Percentiles rank a stretch among this genome's conserved stretches.
Conservation (phyloP, 148 eudicot genomes). For the Rhododendron ovatum region DNA sequence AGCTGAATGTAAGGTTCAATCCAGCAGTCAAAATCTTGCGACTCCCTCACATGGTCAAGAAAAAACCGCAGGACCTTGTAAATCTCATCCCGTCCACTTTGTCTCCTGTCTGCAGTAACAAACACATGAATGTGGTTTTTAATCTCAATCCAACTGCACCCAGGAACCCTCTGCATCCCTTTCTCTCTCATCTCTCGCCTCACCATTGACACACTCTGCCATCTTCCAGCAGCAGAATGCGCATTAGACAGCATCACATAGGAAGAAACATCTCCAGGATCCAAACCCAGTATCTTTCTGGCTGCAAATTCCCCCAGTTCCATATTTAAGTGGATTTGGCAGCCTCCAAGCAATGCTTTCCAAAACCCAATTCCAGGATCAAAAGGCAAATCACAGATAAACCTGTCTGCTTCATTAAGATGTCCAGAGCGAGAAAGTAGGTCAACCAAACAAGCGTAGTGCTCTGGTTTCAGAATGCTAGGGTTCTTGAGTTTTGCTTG, state of each 20-base stretch:
- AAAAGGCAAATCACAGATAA: constrained; percentile 47
- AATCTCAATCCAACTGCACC: constrained; percentile 58
- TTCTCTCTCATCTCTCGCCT: constrained; percentile 46
- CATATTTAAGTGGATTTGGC: constrained; percentile 44
- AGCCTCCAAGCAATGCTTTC: constrained; percentile 57
- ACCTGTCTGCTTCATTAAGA: constrained; percentile 36
- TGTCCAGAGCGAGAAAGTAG: constrained; percentile 48
- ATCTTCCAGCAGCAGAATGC: constrained; percentile 48
- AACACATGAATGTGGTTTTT: constrained; percentile 31
- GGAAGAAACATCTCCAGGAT: constrained; percentile 48
- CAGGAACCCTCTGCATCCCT: constrained; percentile 38
- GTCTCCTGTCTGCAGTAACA: constrained; percentile 29
- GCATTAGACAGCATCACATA: constrained; percentile 55
- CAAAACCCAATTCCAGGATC: constrained; percentile 56
- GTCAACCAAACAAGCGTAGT: constrained; percentile 56
- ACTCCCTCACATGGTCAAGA: constrained; percentile 22
- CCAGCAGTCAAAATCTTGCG: constrained; percentile 7
- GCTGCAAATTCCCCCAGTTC: constrained; percentile 46
- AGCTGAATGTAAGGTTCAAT: not conserved
- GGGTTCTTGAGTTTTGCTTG: constrained; percentile 30
- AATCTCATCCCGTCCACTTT: constrained; percentile 26
- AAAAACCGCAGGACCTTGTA: constrained; percentile 24
- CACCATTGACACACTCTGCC: constrained; percentile 25
- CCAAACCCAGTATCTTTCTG: constrained; percentile 35
- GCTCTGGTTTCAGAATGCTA: constrained; percentile 34